Base-by-base conservation (phyloP, 495 filamentous ascomycete species). In the Podospora conica region DNA sequence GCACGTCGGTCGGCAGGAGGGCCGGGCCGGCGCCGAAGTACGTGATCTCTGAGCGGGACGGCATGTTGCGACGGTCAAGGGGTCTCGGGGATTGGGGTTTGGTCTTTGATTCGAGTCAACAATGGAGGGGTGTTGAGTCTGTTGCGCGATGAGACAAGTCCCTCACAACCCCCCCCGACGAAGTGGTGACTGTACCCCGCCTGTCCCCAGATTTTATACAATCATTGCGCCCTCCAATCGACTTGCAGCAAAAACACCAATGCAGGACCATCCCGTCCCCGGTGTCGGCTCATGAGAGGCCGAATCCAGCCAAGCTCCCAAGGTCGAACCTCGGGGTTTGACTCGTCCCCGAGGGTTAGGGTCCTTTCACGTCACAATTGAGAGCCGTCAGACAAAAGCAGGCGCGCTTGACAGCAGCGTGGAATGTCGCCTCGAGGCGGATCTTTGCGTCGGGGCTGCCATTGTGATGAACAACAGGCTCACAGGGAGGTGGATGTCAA, bases 11-110 rank as follows among this genome's bases (percentile, higher is more conserved):
- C 3, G 93, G 93, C 3, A 98, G 83, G 53, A 86, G 81, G 25
- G 93, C 92, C 55, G 93, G 93, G 63, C 93, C 93, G 24, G 93
- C 93, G 64, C 93, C 93, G 73, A 95, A 91, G 79, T 70, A 74
- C 31, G 71, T 74, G 65, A 77, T 73, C 9, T 77, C 75, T n/a
- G 71, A 59, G 21, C 73, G 69, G 31, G 73, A 56, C 53, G 75
- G 75, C 75, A 77, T 77, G 40, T 65, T 72, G 54, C 29, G 12
- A 7, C 33, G 33, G 6, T 40, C 33, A 40, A n/a, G 18, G 40
- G 8, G 6, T n/a, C 6, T 48, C 15, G 15, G 40, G 40, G 40
- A 48, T 2, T 48, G 40, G 2, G 18, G 18, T 48, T n/a, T 40
- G 33, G 33, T 40, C 12, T 40, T 40, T 40, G 15, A 6, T 48